Conservation (phyloP, 257 asterid species). For the Nemophila menziesii region DNA sequence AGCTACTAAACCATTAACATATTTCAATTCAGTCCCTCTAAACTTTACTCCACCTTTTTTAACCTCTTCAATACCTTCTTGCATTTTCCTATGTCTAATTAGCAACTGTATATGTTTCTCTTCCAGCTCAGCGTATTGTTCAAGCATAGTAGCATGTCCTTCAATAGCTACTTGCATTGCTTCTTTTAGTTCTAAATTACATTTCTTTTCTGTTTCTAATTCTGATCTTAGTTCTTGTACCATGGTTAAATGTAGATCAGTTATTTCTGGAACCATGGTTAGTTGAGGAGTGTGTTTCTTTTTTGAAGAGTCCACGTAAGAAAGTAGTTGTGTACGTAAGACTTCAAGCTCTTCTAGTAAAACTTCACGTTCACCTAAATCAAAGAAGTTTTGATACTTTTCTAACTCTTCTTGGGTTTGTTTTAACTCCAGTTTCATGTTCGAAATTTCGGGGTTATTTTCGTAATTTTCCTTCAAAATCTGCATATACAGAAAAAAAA, state of each 20-base stretch:
- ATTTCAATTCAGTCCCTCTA: slow-evolving; percentile 62
- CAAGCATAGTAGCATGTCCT: slow-evolving; percentile 10
- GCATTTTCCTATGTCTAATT: slow-evolving; percentile 6
- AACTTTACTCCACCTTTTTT: slow-evolving; percentile 51
- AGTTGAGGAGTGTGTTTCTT: slow-evolving; percentile 36
- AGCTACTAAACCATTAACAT: slow-evolving; percentile 63
- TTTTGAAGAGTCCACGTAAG: slow-evolving; percentile 65
- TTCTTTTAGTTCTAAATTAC: slow-evolving; percentile 5
- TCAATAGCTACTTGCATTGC: slow-evolving; percentile 4
- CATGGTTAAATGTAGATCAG: slow-evolving; percentile 5
- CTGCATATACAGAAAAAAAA: slow-evolving; percentile 32
- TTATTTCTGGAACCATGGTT: slow-evolving; percentile 10
- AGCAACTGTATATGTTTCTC: slow-evolving; percentile 9
- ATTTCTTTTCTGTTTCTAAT: slow-evolving; percentile 7
- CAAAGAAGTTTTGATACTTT: slow-evolving; percentile 72
- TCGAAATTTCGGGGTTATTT: slow-evolving; percentile 79
- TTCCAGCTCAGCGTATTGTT: slow-evolving; percentile 7
- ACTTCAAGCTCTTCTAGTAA: slow-evolving; percentile 83
- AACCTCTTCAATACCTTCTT: slow-evolving; percentile 11
- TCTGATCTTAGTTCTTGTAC: slow-evolving; percentile 6
- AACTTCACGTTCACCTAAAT: slow-evolving; percentile 92
- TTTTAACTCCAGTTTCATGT: slow-evolving; percentile 58
- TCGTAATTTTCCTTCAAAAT: slow-evolving; percentile 71
- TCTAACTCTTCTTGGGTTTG: slow-evolving; percentile 76
- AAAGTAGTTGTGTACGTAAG: slow-evolving; percentile 65